Evolutionary conservation across 768 basidiomycete genomes (phyloP), one percentile per base, ranked within the genome.

Genomic region (Heimioporus sp.): DNA sequence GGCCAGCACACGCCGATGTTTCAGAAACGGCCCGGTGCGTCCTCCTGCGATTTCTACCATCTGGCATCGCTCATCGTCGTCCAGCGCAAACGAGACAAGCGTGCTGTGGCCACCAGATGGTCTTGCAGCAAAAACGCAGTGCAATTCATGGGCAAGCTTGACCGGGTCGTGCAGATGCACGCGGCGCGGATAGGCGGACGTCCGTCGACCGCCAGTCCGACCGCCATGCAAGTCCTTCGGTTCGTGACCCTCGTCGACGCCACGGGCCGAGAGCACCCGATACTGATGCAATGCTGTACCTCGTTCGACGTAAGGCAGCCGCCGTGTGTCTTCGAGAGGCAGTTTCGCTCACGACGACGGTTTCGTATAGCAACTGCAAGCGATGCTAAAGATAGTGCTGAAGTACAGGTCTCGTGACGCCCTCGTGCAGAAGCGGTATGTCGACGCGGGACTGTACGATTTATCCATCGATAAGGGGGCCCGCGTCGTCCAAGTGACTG

Each of bases 231-330:
- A 28, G 48, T 65, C 0, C 50, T 64, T 21, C 53, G 51, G 2
- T 65, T 55, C 36, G 61, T 58, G 9, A 66, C 58, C 24, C 55
- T 68, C 34, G 24, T 65, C 30, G 66, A 66, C 24, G 64, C 58
- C 1, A 65, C 65, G 8, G 66, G 64, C 42, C 54, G 66, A 17
- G 49, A 57, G 20, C 64, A 65, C 38, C 61, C 57, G 21, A 63
- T 65, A 54, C 38, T 46, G 19, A 51, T 68, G 58, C 55, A 68
- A 17, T 56, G 55, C 40, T 65, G 64, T 37, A 36, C 58, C 3
- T 65, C 60, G 34, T 65, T 66, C 6, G 57, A 68, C 58, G 64
- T 63, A 37, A 32, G 54, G 11, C 1, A 21, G 24, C 16, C n/a
- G 1, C 2, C 19, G 17, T 20, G 20, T 10, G 9, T 19, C 37